These are phyloP conservation scores for Phytopythium litorale DNA, from an alignment of 352 stramenopile genomes.

Conservation along the genomic window DNA sequence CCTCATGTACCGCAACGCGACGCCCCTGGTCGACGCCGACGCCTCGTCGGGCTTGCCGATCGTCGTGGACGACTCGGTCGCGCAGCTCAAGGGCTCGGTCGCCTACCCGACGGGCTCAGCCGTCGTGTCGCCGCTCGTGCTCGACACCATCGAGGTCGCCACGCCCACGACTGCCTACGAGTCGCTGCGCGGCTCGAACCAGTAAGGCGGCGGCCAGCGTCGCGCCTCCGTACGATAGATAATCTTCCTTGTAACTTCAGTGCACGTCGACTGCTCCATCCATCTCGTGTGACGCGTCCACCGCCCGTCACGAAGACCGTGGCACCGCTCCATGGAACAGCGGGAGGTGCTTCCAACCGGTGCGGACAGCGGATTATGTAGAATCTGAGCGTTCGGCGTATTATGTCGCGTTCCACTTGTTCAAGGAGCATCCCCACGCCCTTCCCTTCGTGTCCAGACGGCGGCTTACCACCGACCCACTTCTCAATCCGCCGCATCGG, in stretches of 20 bases:
- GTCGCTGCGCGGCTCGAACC: conserved; percentile 9
- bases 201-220: background rate
- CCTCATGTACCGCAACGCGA: conserved; percentile 21
- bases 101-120: background rate
- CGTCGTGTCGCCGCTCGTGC: conserved; percentile 6
- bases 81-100: conserved; percentile 10
- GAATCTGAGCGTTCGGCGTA: background rate
- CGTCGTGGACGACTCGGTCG: conserved; percentile 10
- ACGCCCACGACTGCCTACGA: conserved; percentile 4
- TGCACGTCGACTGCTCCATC: no score
- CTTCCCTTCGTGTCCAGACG: background rate
- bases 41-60: conserved; percentile 3
- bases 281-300: no score
- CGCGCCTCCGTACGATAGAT: no score
- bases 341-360: no score
- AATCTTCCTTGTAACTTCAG: no score
- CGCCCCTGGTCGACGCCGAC: background rate
- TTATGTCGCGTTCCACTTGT: background rate
- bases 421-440: background rate
- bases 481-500: background rate
- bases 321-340: no score
- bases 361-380: background rate
- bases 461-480: background rate
- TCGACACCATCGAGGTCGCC: conserved; percentile 11
- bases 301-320: no score